Evolutionary conservation across 202 grass and related monocot genomes (phyloP), one percentile per base, ranked within the genome.

Genomic region (Elaeis oleifera): DNA sequence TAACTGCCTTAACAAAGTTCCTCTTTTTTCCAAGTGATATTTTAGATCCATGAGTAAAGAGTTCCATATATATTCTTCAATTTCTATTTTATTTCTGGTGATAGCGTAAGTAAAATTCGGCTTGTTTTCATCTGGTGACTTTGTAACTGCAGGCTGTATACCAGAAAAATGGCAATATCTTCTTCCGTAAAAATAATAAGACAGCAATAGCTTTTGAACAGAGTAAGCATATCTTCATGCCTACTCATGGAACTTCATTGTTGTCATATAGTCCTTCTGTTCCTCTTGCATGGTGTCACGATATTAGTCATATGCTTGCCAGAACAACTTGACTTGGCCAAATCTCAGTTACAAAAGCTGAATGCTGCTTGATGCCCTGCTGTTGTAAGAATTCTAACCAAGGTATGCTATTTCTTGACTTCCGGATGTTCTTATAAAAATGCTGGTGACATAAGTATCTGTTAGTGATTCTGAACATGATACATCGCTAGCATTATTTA

Each of bases 321-420:
- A 96, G 86, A 88, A 55, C 86, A 90, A 72, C 78, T 90, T 70
- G 86, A 96, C 64, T 22, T 71, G 26, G 65, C 90, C 1, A 90
- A 85, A 63, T 54, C 78, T 32, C 67, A 63, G 20, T 57, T 95
- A 14, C 71, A 82, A 63, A 84, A 90, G 70, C 50, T 88, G 14
- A 78, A 80, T 75, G 60, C 76, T n/a, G 65, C 66, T 52, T 82
- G 58, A 87, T 70, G 11, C 11, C 53, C 1, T 44, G 1, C 9
- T 44, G 36, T 13, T 44, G 36, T 44, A 44, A 44, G 36, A 44
- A 44, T 13, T 3, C 36, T 44, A 13, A 44, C 36, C 36, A 13
- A 44, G 36, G 36, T 44, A 44, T 44, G 36, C 9, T 44, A 44
- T 44, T 44, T 44, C 36, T 44, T 44, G 36, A 13, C 9, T 44